These are phyloP conservation scores for Carex pumila DNA, from an alignment of 176 grass and related monocot genomes.

Conservation along the genomic window DNA sequence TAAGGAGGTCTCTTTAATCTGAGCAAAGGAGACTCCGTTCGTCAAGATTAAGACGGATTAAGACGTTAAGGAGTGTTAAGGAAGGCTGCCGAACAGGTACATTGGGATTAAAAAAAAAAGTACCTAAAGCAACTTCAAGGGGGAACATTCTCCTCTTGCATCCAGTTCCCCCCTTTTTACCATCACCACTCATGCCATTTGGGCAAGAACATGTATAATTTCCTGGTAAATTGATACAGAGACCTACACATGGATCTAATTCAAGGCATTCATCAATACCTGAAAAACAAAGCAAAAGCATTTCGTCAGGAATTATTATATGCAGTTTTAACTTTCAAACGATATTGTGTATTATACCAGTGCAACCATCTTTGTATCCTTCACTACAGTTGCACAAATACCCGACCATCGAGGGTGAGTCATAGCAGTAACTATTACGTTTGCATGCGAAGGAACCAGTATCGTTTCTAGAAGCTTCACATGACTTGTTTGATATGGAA, in stretches of 20 bases:
- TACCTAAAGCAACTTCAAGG: neutral
- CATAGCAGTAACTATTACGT: neutral
- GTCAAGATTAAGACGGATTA: too few species aligned
- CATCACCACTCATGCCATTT: neutral
- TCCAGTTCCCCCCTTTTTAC: neutral
- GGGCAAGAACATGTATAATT: constrained; percentile 7
- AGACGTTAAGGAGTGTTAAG: too few species aligned
- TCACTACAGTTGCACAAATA: neutral
- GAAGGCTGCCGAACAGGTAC: too few species aligned
- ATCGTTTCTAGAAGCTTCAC: neutral
- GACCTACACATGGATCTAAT: neutral
- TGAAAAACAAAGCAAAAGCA: neutral
- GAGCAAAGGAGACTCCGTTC: too few species aligned
- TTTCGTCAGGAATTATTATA: neutral
- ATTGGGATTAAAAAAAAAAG: neutral
- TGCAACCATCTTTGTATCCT: constrained; percentile 26
- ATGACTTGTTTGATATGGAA: neutral
- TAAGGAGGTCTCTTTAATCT: too few species aligned
- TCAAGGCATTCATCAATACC: neutral
- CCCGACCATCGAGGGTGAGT: neutral
- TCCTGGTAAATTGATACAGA: neutral
- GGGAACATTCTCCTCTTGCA: neutral
- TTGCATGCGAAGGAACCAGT: neutral
- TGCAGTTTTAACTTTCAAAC: neutral
- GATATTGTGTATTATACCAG: neutral